Base-by-base conservation (phyloP, 441 rosid genomes). In the Erodium moschatum region DNA sequence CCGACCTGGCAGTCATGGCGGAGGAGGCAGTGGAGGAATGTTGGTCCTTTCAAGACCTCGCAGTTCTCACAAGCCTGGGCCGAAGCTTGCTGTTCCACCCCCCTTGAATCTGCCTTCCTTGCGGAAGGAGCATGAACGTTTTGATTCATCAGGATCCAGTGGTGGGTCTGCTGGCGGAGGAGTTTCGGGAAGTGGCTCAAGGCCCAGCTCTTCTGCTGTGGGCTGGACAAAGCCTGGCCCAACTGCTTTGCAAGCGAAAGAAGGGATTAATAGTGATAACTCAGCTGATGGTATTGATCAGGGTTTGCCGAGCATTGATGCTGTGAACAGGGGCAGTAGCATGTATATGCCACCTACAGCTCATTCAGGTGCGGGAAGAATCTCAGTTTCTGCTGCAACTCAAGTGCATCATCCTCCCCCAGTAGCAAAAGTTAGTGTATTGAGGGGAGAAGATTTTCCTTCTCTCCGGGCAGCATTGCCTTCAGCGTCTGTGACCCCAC, bases 401-500 rank as follows among this genome's bases (percentile, higher is more conserved):
- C 73, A 65, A 46, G 69, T 71, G 27, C 72, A 69, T 70, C 72
- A 69, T 70, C 76, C 70, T 5, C 13, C 10, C 61, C 56, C 80
- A 4, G 77, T 76, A 8, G 90, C 84, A 76, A 94, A 84, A 81
- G 86, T 77, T 35, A 71, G 87, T 0, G 86, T 89, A 54, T 81
- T 91, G 83, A 89, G 85, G 78, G 96, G 97, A 54, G 97, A 94
- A 76, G 98, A 94, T 78, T 94, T 94, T 69, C 98, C 98, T n/a
- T 89, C 97, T 0, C 80, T 94, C 74, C 83, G 73, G 75, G 98
- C 97, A 42, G 79, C 90, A 33, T 70, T 94, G 69, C 89, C 97
- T 69, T 73, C 80, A 72, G 69, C 75, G 12, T 73, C 87, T 62
- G 84, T 79, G 24, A 68, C 80, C 18, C 87, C 82, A 46, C 90